phyloP scores from a whole-genome alignment of 1,284 basidiomycete species.

The Vanrija sp. region DNA sequence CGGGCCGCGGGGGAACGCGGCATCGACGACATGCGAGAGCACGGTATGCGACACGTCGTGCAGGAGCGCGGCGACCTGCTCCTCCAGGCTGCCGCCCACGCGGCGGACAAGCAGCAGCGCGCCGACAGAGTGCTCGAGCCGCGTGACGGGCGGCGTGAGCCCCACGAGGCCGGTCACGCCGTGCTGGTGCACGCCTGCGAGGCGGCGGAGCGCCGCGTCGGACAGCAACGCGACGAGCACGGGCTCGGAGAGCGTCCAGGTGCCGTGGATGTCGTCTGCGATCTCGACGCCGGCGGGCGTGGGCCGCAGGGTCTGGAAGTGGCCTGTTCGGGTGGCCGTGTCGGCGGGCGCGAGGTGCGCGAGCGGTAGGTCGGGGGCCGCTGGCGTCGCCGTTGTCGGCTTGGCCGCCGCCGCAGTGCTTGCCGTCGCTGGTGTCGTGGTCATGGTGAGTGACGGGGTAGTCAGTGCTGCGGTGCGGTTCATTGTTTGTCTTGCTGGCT shows the following conservation, averaged over 20 bases:
- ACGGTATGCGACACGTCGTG: constrained; percentile 17
- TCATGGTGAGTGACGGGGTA: too few species aligned
- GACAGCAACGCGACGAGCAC: constrained; percentile 6
- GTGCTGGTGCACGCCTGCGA: constrained; percentile 12
- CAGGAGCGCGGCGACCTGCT: constrained; percentile 15
- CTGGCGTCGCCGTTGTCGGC: too few species aligned
- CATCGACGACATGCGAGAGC: constrained; percentile 13
- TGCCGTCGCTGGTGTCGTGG: too few species aligned
- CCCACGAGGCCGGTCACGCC: constrained; percentile 13
- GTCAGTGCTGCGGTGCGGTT: too few species aligned
- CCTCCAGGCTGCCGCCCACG: constrained; percentile 9
- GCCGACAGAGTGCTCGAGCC: constrained; percentile 16
- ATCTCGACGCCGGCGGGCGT: background rate
- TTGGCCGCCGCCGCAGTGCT: too few species aligned
- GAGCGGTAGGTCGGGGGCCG: too few species aligned
- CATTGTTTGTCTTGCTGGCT: too few species aligned
- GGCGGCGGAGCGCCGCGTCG: constrained; percentile 2
- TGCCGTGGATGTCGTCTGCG: constrained; percentile 12
- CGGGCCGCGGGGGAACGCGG: background rate
- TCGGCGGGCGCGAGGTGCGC: too few species aligned
- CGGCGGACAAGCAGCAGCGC: constrained; percentile 14
- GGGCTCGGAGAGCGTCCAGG: constrained; percentile 7
- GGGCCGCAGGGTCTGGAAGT: too few species aligned
- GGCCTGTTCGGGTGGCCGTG: too few species aligned
- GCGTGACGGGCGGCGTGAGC: constrained; percentile 11